A percentile compares a stretch with the other conserved stretches of the same genome.
Evolutionary conservation across 192 early-diverging fungal species (phyloP).

Genomic region (Rhizophlyctis rosea): DNA sequence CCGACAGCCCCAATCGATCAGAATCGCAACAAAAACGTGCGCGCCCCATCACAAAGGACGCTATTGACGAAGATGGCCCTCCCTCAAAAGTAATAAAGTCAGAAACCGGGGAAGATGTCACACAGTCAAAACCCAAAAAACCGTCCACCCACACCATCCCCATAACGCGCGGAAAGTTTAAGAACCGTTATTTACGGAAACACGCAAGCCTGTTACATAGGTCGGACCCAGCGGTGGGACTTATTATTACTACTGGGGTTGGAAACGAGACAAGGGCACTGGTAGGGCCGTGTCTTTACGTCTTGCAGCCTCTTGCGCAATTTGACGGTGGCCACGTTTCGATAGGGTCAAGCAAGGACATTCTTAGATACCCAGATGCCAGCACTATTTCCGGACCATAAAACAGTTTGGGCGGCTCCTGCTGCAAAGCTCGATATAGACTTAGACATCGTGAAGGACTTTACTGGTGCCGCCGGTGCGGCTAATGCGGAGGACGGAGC

Average conservation of each 20-base stretch:
- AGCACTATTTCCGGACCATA: constrained; percentile 24
- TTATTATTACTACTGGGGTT: constrained; percentile 23
- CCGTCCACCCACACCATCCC: constrained; percentile 27
- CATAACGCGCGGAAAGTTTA: constrained; percentile 26
- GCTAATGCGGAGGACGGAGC: neutral
- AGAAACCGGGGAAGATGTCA: no score
- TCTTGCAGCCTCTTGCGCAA: no score
- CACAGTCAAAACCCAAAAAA: no score
- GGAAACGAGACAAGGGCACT: constrained; percentile 29
- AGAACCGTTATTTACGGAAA: constrained; percentile 26
- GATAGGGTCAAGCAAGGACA: constrained; percentile 25
- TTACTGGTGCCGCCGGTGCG: neutral
- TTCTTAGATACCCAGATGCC: constrained; percentile 22
- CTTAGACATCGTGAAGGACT: constrained; percentile 16
- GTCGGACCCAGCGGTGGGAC: constrained; percentile 10
- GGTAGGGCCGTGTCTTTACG: no score
- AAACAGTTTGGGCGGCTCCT: constrained; percentile 6
- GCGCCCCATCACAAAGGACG: no score
- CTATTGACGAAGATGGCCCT: no score
- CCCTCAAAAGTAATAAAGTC: no score
- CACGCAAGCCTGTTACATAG: constrained; percentile 25
- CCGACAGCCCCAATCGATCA: no score
- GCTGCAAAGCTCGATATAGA: constrained; percentile 23
- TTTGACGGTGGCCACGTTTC: no score
- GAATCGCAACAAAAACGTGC: no score